phyloP scores from a whole-genome alignment of 768 basidiomycete species.

The Pleurotus pulmonarius region DNA sequence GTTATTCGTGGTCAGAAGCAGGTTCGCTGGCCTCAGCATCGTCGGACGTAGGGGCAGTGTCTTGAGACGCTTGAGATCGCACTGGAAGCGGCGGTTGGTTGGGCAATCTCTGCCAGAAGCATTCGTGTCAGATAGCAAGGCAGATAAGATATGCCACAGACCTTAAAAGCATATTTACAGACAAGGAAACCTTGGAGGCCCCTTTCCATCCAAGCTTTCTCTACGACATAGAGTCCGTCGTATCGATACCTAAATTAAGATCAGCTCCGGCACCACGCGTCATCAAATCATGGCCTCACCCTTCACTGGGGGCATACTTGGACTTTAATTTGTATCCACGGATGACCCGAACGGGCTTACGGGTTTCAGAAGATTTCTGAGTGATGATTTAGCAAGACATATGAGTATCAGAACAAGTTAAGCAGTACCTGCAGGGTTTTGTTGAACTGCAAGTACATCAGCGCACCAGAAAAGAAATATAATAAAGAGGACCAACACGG shows the following conservation, averaged over 20 bases:
- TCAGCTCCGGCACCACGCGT: not conserved
- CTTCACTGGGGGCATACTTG: constrained; percentile 74
- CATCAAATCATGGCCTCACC: constrained; percentile 35
- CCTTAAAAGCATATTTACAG: constrained; percentile 85
- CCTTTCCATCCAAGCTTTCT: constrained; percentile 73
- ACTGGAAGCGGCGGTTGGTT: constrained; percentile 51
- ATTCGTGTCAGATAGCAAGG: not conserved
- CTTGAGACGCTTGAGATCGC: constrained; percentile 12
- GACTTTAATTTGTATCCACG: constrained; percentile 78
- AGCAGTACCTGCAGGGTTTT: constrained; percentile 55
- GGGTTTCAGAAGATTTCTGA: constrained; percentile 74
- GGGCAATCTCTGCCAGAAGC: constrained; percentile 41
- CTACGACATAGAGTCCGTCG: constrained; percentile 82
- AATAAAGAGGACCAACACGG: constrained; percentile 24
- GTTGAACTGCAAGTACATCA: constrained; percentile 44
- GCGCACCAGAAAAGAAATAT: not conserved
- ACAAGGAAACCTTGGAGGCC: constrained; percentile 74
- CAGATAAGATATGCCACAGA: constrained; percentile 23
- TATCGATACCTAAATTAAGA: constrained; percentile 67
- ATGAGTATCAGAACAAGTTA: not conserved
- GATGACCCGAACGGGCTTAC: constrained; percentile 82
- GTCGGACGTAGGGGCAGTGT: not conserved
- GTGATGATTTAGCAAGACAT: not conserved
- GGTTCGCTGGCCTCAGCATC: constrained; percentile 5
- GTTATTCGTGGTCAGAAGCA: too few species aligned